phyloP scores from a whole-genome alignment of 345 rosid genomes.

The Citrus mangshanensis region DNA sequence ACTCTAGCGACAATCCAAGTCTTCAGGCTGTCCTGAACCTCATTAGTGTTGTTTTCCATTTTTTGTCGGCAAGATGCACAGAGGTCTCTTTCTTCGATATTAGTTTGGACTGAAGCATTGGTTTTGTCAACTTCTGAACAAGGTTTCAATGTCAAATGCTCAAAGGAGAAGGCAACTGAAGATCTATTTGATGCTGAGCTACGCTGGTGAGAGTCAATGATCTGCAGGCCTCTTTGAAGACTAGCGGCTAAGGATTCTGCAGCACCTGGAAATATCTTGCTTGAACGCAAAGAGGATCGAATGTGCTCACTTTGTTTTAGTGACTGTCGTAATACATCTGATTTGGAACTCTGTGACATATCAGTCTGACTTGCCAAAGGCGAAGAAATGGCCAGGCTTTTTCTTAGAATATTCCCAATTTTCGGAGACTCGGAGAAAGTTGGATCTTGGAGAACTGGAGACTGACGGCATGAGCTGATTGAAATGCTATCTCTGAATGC shows the following conservation, averaged over 20 bases:
- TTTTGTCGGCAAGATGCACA: slow-evolving; percentile 71
- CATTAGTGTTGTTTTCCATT: slow-evolving; percentile 30
- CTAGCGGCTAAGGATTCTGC: slow-evolving; percentile 91
- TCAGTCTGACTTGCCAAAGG: slow-evolving; percentile 49
- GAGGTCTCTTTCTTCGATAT: slow-evolving; percentile 13
- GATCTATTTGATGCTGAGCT: slow-evolving; percentile 56
- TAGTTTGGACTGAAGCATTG: slow-evolving; percentile 41
- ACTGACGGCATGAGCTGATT: slow-evolving; percentile 46
- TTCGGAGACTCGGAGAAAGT: slow-evolving; percentile 85
- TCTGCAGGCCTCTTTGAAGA: slow-evolving; percentile 85
- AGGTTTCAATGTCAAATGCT: slow-evolving; percentile 65
- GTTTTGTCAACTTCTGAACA: slow-evolving; percentile 51
- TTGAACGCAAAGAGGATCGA: slow-evolving; percentile 67
- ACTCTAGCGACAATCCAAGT: slow-evolving; percentile 34
- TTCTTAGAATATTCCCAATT: slow-evolving; percentile 62
- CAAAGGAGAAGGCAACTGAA: slow-evolving; percentile 73
- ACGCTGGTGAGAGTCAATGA: slow-evolving; percentile 65
- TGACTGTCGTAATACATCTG: slow-evolving; percentile 29
- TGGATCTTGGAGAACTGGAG: slow-evolving; percentile 72
- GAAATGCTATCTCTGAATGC: slow-evolving; percentile 50
- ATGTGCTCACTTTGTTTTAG: slow-evolving; percentile 51
- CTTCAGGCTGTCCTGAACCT: slow-evolving; percentile 56
- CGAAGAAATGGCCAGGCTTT: slow-evolving; percentile 51
- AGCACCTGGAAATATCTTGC: slow-evolving; percentile 65
- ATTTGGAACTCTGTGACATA: slow-evolving; percentile 39